Evolutionary conservation across 2,329 filamentous ascomycete genomes (phyloP).

Genomic region (Colletotrichum sp.): DNA sequence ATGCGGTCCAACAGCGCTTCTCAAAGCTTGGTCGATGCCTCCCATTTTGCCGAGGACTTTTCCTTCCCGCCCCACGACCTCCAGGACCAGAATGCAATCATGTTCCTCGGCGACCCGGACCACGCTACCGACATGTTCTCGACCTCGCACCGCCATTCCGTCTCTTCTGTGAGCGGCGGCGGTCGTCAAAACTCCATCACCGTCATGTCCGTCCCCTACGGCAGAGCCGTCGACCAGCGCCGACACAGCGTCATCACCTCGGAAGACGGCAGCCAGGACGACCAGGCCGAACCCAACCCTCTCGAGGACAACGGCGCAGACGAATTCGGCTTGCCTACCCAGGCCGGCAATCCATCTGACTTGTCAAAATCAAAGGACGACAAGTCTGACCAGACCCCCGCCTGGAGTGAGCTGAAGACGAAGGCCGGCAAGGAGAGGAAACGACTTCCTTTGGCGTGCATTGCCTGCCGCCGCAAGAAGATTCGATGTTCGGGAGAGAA

Average conservation of each 20-base stretch:
- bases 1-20: constrained; percentile 36
- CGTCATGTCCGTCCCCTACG: constrained; percentile 32
- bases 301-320: constrained; percentile 60
- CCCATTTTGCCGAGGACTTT: constrained; percentile 56
- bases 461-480: constrained; percentile 95
- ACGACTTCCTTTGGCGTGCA: constrained; percentile 88
- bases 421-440: constrained; percentile 97
- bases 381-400: constrained; percentile 62
- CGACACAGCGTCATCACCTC: constrained; percentile 41
- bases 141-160: constrained; percentile 31
- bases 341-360: constrained; percentile 57
- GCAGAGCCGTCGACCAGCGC: constrained; percentile 26
- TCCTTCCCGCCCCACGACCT: constrained; percentile 53
- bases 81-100: constrained; percentile 45
- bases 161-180: constrained; percentile 37
- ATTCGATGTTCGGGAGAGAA: constrained; percentile 98
- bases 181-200: constrained; percentile 40
- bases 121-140: constrained; percentile 34
- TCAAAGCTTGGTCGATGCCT: constrained; percentile 46
- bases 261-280: constrained; percentile 49
- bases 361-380: constrained; percentile 60
- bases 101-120: constrained; percentile 36
- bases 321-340: constrained; percentile 60
- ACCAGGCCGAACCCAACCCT: constrained; percentile 47
- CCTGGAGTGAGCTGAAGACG: constrained; percentile 85